Evolutionary conservation across 2,329 filamentous ascomycete species (phyloP).

Genomic region (Hymenoscyphus repandus): DNA sequence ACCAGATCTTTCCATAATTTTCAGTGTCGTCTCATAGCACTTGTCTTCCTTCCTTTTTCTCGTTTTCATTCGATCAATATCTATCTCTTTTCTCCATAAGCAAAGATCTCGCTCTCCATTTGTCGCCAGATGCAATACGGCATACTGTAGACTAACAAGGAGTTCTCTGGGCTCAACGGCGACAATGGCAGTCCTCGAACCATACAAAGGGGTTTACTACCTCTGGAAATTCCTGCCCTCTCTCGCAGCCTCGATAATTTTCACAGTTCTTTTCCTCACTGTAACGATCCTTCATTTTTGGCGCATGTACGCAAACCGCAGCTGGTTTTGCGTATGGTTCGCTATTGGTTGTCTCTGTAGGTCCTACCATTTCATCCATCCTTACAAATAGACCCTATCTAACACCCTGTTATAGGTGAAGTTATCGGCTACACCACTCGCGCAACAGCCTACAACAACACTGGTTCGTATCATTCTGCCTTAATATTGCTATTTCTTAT

Average conservation of each 20-base stretch:
- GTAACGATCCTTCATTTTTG: conserved; percentile 26
- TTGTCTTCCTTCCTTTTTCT: too few relatives aligned
- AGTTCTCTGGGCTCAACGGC: conserved; percentile 8
- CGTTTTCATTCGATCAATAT: too few relatives aligned
- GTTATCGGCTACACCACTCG: conserved; percentile 34
- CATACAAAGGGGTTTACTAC: conserved; percentile 31
- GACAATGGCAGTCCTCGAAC: conserved; percentile 21
- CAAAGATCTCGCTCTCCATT: neutral
- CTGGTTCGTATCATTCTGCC: too few relatives aligned
- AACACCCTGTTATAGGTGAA: conserved; percentile 32
- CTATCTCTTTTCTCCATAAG: neutral
- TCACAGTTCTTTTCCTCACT: conserved; percentile 31
- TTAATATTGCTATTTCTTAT: too few relatives aligned
- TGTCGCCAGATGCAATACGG: neutral
- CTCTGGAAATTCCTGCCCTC: conserved; percentile 43
- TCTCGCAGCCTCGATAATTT: conserved; percentile 36
- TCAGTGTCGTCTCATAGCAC: too few relatives aligned
- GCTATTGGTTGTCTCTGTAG: conserved; percentile 35
- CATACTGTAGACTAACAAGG: neutral
- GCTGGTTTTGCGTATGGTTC: conserved; percentile 33
- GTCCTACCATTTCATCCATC: conserved; percentile 1
- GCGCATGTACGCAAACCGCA: conserved; percentile 26
- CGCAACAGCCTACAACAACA: conserved; percentile 18
- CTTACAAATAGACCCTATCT: neutral
- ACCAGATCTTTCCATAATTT: too few relatives aligned